Base-by-base conservation (phyloP, 495 filamentous ascomycete species). In the Podospora comata region DNA sequence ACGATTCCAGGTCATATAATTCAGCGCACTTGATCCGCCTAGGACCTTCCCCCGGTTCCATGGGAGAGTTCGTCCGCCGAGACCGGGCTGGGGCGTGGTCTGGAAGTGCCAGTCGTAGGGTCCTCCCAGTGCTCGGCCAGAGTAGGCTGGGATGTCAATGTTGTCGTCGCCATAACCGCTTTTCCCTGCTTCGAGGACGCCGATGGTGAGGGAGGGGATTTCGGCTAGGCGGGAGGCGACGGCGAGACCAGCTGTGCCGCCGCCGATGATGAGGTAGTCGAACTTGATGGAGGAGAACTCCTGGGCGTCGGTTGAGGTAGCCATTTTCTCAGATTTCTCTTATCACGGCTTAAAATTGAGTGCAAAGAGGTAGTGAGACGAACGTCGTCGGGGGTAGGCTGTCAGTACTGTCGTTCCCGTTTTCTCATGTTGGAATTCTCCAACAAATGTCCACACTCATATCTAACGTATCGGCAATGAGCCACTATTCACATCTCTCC, bases 241-340 rank as follows among this genome's bases (percentile, higher is more conserved):
- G 4, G 79, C 81, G n/a, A 89, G 78, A 5, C 86, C 86, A 28
- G 82, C 78, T 1, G 85, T 86, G 7, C 85, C 85, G 56, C 85
- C 85, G 28, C 86, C 86, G 11, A 86, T 73, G 18, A 88, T 72
- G 15, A 96, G 77, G 79, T 91, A 94, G 81, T 96, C 92, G 79
- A 88, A 94, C 79, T 79, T 79, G 79, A 85, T 82, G 27, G 81
- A 78, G 66, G 86, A 86, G 68, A 85, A 74, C 2, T 59, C 65
- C 5, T 70, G 62, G 0, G 58, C 67, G 20, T 63, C 30, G 0
- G 32, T 63, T 16, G 18, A 15, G 7, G 26, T 61, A 16, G 59
- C 20, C 27, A 61, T 26, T 26, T 23, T 15, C 9, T 30, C 59
- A 11, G 1, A 39, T 39, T 39, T 11, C 34, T 6, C 34, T 39